Conservation (phyloP, 2,329 filamentous ascomycete species). For the Chrysosporium keratinophilum region DNA sequence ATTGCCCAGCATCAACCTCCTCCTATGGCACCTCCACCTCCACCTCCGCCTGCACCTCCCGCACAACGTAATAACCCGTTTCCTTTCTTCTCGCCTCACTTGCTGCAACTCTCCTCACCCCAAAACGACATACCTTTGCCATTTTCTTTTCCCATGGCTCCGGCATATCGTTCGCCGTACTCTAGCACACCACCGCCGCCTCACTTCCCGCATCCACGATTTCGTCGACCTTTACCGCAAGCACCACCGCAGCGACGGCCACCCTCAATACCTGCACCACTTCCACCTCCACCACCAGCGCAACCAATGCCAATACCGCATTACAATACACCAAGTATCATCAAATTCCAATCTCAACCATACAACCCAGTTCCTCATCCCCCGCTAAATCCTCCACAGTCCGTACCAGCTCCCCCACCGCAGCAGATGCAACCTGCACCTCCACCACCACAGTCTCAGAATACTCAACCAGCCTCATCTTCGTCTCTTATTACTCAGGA, state of each 20-base stretch:
- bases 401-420: background rate
- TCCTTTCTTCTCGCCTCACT: background rate
- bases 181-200: slow-evolving; percentile 28
- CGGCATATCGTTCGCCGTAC: slow-evolving; percentile 35
- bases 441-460: slow-evolving; percentile 22
- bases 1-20: slow-evolving; percentile 3
- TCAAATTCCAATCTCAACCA: slow-evolving; percentile 11
- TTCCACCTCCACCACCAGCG: slow-evolving; percentile 21
- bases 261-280: slow-evolving; percentile 23
- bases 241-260: slow-evolving; percentile 12
- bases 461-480: slow-evolving; percentile 9
- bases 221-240: slow-evolving; percentile 11
- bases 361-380: slow-evolving; percentile 6
- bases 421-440: slow-evolving; percentile 14
- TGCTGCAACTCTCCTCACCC: background rate
- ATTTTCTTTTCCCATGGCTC: slow-evolving; percentile 29
- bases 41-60: slow-evolving; percentile 1
- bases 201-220: slow-evolving; percentile 3
- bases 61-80: background rate
- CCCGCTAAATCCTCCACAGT: background rate
- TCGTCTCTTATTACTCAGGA: slow-evolving; percentile 18
- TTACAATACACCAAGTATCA: slow-evolving; percentile 10
- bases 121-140: slow-evolving; percentile 33
- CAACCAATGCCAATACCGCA: slow-evolving; percentile 8
- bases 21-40: slow-evolving; percentile 10